These are phyloP conservation scores for Epichloe amarillans DNA, from an alignment of 2,329 filamentous ascomycete species.

Conservation along the genomic window DNA sequence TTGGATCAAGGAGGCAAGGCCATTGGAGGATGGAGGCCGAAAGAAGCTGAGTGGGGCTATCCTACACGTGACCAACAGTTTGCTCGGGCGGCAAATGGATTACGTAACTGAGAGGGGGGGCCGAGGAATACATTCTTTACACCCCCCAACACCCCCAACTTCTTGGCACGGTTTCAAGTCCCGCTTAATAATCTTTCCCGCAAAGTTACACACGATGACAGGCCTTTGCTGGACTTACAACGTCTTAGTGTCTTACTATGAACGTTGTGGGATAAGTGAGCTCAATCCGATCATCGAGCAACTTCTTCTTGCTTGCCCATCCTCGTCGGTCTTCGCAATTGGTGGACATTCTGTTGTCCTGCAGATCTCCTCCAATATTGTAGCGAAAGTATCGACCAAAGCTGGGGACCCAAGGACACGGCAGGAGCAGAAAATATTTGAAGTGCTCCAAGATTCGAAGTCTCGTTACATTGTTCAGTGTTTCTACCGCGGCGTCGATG, in stretches of 20 bases:
- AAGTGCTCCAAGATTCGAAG: constrained; percentile 5
- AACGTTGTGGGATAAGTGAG: neutral
- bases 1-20: neutral
- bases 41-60: neutral
- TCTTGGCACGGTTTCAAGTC: no score
- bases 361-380: constrained; percentile 7
- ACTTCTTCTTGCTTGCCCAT: constrained; percentile 5
- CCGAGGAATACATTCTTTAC: no score
- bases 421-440: constrained; percentile 9
- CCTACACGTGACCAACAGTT: no score
- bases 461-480: constrained; percentile 7
- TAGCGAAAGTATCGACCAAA: constrained; percentile 9
- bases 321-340: constrained; percentile 7
- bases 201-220: neutral
- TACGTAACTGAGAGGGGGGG: no score
- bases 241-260: neutral
- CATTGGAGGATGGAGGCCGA: rapidly evolving
- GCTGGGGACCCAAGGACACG: constrained; percentile 7
- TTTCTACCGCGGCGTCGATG: constrained; percentile 4
- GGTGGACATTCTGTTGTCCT: constrained; percentile 11
- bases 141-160: no score
- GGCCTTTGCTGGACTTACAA: neutral
- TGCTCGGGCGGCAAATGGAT: no score
- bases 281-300: constrained; percentile 8
- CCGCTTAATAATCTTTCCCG: no score